Conservation (phyloP, 2,329 filamentous ascomycete genomes). For the Grosmannia clavigera region DNA sequence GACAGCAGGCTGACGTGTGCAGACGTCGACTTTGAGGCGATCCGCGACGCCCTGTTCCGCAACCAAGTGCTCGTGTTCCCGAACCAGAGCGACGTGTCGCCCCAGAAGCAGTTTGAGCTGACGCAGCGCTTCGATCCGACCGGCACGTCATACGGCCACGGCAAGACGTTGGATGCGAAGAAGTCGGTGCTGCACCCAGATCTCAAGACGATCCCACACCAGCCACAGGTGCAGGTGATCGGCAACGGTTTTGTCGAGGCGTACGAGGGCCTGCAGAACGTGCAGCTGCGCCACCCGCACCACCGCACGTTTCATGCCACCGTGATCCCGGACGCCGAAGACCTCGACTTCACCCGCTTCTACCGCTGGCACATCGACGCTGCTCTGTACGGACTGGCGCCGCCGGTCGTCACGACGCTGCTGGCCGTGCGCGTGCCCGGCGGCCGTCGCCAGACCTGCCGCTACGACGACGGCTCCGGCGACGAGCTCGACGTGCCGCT, state of each 20-base stretch:
- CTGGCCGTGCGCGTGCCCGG: conserved; percentile 66
- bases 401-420: conserved; percentile 59
- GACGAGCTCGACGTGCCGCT: conserved; percentile 57
- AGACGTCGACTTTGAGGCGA: conserved; percentile 52
- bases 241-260: conserved; percentile 58
- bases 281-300: conserved; percentile 61
- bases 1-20: not conserved
- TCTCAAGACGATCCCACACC: conserved; percentile 67
- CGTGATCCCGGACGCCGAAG: conserved; percentile 41
- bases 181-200: conserved; percentile 62
- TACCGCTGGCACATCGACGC: conserved; percentile 77
- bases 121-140: conserved; percentile 62
- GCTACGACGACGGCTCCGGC: conserved; percentile 60
- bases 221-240: conserved; percentile 70
- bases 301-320: conserved; percentile 65
- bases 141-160: conserved; percentile 55
- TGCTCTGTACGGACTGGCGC: conserved; percentile 62
- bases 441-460: conserved; percentile 32
- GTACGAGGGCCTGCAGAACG: conserved; percentile 59
- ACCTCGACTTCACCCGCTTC: conserved; percentile 41
- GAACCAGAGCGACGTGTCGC: conserved; percentile 48
- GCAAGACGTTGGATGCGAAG: conserved; percentile 54
- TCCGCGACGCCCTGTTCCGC: conserved; percentile 53
- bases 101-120: conserved; percentile 61
- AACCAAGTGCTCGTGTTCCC: conserved; percentile 62